Evolutionary conservation across 1,284 basidiomycete species (phyloP).

Genomic region (Moesziomyces sp.): DNA sequence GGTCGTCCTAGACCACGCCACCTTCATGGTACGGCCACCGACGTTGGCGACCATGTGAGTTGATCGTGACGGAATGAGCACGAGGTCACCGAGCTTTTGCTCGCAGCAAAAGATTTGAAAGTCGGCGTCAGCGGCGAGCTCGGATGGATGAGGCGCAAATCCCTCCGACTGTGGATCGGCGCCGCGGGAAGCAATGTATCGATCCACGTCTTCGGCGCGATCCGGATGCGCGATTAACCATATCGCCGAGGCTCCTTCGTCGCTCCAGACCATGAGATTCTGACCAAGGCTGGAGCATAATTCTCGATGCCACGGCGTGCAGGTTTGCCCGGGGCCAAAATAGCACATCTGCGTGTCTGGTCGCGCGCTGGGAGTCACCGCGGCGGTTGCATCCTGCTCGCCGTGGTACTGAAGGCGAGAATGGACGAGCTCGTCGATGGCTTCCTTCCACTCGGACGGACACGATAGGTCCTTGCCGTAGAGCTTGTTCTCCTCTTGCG

Average conservation of each 20-base stretch:
- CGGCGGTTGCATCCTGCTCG: conserved; percentile 17
- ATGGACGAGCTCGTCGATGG: conserved; percentile 11
- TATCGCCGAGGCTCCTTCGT: conserved; percentile 17
- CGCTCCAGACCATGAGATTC: conserved; percentile 36
- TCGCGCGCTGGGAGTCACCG: conserved; percentile 2
- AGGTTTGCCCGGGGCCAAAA: conserved; percentile 23
- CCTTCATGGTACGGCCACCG: conserved; percentile 28
- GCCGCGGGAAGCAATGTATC: conserved; percentile 20
- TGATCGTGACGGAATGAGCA: conserved; percentile 36
- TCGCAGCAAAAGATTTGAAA: conserved; percentile 23
- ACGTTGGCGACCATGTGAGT: conserved; percentile 27
- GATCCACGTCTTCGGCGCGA: conserved; percentile 17
- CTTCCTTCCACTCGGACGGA: conserved; percentile 6
- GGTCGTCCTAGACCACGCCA: conserved; percentile 35
- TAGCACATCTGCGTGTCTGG: conserved; percentile 11
- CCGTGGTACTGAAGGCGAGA: conserved; percentile 27
- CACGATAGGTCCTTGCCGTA: conserved; percentile 22
- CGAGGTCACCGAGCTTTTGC: conserved; percentile 38
- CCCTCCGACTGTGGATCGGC: conserved; percentile 12
- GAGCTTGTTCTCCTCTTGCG: conserved; percentile 12
- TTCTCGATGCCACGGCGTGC: conserved; percentile 23
- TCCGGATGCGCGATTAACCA: conserved; percentile 30
- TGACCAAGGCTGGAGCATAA: conserved; percentile 41
- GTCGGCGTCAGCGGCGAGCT: conserved; percentile 16
- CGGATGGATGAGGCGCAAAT: conserved; percentile 18